phyloP scores from a whole-genome alignment of 2,329 filamentous ascomycete genomes.

The Diaporthe australafricana region DNA sequence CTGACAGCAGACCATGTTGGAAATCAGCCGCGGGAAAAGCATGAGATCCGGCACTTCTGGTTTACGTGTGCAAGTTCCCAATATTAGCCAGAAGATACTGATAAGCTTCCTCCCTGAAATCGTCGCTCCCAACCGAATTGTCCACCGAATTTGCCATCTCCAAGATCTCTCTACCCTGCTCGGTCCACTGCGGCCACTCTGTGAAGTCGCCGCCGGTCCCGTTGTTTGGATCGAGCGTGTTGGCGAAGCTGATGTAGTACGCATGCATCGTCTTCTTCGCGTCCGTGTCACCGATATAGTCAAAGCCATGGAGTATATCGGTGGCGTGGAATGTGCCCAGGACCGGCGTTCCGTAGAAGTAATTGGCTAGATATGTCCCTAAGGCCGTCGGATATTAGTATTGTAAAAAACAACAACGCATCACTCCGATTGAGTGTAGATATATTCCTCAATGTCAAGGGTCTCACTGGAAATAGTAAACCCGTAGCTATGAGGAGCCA shows the following conservation, averaged over 20 bases:
- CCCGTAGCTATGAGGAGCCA: too few species aligned
- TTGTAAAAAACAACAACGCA: fast-evolving
- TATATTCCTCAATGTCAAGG: too few species aligned
- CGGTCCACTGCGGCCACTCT: constrained; percentile 22
- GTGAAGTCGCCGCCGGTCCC: constrained; percentile 40
- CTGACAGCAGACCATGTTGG: too few species aligned
- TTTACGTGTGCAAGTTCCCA: neutral
- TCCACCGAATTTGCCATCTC: constrained; percentile 13
- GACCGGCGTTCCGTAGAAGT: constrained; percentile 69
- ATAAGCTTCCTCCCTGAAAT: constrained; percentile 18
- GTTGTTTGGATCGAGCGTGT: constrained; percentile 67
- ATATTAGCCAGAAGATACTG: constrained; percentile 26
- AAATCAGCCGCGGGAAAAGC: too few species aligned
- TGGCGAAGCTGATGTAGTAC: constrained; percentile 66
- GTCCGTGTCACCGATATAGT: constrained; percentile 51
- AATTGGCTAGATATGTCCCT: constrained; percentile 69
- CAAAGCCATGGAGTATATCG: constrained; percentile 67
- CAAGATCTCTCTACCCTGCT: constrained; percentile 17
- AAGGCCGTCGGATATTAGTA: neutral
- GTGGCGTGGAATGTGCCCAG: constrained; percentile 73
- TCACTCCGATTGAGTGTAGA: too few species aligned
- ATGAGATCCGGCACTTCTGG: too few species aligned
- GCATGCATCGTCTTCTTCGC: constrained; percentile 17
- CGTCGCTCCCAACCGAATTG: neutral
- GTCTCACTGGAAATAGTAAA: too few species aligned